Conservation (phyloP, 257 asterid genomes). For the Eustoma russellianum region DNA sequence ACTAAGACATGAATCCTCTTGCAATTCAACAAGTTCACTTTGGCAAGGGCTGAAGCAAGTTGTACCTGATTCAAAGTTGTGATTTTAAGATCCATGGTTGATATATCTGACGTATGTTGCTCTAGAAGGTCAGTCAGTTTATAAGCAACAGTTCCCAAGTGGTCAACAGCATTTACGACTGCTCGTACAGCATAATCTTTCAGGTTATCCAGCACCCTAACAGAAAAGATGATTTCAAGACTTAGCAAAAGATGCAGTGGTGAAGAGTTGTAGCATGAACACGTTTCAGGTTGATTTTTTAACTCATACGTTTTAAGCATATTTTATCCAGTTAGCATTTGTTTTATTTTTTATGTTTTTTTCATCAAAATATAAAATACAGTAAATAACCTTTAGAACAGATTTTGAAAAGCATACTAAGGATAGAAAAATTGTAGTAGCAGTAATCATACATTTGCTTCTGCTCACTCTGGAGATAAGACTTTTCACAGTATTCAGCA, state of each 20-base stretch:
- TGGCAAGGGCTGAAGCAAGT: constrained; percentile 5
- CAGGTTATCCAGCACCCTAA: constrained; percentile 77
- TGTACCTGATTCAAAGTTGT: constrained; percentile 67
- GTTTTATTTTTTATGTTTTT: neutral
- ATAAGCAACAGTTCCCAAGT: constrained; percentile 86
- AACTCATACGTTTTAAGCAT: no score
- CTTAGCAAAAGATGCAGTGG: no score
- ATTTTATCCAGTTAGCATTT: neutral
- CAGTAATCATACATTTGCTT: constrained; percentile 60
- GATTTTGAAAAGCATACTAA: no score
- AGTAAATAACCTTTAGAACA: neutral
- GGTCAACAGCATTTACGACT: constrained; percentile 87
- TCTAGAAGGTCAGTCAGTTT: constrained; percentile 74
- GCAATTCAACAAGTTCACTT: constrained; percentile 3
- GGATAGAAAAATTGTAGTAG: neutral
- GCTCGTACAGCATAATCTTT: constrained; percentile 87
- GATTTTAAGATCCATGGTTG: constrained; percentile 55
- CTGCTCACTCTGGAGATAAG: constrained; percentile 74
- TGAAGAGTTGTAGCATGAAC: no score
- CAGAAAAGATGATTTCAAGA: no score
- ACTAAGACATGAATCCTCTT: constrained; percentile 8
- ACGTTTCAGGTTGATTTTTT: no score
- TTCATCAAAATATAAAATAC: no score
- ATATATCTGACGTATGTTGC: constrained; percentile 58
- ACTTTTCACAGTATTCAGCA: constrained; percentile 87